Evolutionary conservation across 495 filamentous ascomycete species (phyloP).

Genomic region (Penicillium lividum): DNA sequence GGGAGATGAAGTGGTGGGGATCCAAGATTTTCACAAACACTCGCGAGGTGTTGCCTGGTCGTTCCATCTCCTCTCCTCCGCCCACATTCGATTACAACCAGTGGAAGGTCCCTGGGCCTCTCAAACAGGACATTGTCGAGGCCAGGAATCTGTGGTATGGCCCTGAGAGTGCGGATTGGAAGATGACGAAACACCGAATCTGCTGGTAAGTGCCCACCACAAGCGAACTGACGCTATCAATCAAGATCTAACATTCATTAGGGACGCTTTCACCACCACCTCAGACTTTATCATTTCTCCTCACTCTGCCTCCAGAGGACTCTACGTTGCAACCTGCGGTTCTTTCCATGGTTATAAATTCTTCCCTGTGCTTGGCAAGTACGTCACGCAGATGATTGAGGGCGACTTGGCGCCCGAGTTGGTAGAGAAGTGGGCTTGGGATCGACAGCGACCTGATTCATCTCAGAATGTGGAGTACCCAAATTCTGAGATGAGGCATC

Average conservation of each 20-base stretch:
- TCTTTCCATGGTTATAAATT: conserved; percentile 61
- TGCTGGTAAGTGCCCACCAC: conserved; percentile 38
- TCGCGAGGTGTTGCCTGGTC: conserved; percentile 39
- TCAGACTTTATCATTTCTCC: conserved; percentile 59
- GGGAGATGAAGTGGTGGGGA: conserved; percentile 55
- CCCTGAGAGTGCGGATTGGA: conserved; percentile 35
- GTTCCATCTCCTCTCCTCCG: conserved; percentile 52
- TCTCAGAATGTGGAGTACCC: conserved; percentile 38
- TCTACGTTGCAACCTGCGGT: conserved; percentile 53
- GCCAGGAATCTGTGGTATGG: conserved; percentile 40
- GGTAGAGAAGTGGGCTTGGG: conserved; percentile 56
- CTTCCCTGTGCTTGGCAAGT: conserved; percentile 59
- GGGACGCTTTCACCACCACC: conserved; percentile 45
- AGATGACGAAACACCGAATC: conserved; percentile 45
- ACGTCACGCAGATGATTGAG: conserved; percentile 57
- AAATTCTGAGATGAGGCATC: conserved; percentile 38
- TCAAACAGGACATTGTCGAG: conserved; percentile 40
- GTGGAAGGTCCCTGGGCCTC: conserved; percentile 46
- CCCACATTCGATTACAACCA: conserved; percentile 41
- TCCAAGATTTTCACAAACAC: conserved; percentile 55
- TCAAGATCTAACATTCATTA: conserved; percentile 18
- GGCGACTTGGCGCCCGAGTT: conserved; percentile 45
- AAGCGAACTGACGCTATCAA: background rate
- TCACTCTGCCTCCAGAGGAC: conserved; percentile 50
- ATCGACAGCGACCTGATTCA: conserved; percentile 45